Evolutionary conservation across 1,284 basidiomycete genomes (phyloP), one percentile per base, ranked within the genome.

Genomic region (Leucoagaricus sp.): DNA sequence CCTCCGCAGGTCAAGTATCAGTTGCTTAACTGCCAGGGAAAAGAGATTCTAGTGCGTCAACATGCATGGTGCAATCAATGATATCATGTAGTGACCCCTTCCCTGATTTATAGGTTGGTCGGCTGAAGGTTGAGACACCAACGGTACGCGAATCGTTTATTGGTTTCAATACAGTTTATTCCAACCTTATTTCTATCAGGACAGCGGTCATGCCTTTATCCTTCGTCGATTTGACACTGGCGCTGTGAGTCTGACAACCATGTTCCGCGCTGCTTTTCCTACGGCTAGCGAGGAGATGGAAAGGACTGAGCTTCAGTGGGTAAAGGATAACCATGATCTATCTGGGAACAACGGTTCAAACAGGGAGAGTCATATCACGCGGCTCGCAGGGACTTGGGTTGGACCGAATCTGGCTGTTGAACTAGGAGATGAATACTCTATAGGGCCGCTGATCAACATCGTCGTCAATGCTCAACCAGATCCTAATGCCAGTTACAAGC

Each of bases 181-280:
- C 61, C 63, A 60, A 61, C 40, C 63, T 61, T 53, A 63, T 33
- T 55, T 58, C 55, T 34, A 55, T 34, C 68, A 92, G 89, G 80
- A 86, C 33, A 72, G 74, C 19, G 86, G 87, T 36, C 93, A 96
- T 73, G 93, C 94, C n/a, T 96, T 96, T 72, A 91, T 98, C 69
- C 88, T 98, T 55, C 87, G 94, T 61, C 88, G 96, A 59, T 97
- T 94, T 69, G 96, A 99, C 76, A 98, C 96, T 5, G 87, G 94
- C 62, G 96, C 96, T 23, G 84, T 99, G 72, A 94, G 92, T 58
- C 87, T 96, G 17, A 97, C 95, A 4, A 97, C 96, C 60, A 97
- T 99, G 93, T 98, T 94, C 80, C 93, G 94, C 64, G 94, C 96
- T 25, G 94, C 96, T 0, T 99, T 96, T 75, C 96, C 97, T 8